A percentile compares a stretch with the other conserved stretches of the same genome.
phyloP scores from a whole-genome alignment of 1,284 basidiomycete species.

The Pterula multifida region DNA sequence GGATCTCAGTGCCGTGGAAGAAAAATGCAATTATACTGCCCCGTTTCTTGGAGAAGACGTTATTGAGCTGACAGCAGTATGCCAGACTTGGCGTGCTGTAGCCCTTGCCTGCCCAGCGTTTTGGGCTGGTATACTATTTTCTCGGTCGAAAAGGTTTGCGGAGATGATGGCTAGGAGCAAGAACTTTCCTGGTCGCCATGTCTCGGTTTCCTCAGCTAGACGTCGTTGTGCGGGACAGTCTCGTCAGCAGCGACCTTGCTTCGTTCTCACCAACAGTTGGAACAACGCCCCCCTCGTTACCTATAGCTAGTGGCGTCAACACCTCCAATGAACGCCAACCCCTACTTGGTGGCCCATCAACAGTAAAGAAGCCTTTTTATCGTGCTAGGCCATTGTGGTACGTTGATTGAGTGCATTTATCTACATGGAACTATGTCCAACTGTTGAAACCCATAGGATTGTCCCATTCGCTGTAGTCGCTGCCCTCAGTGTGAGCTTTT shows the following conservation, averaged over 20 bases:
- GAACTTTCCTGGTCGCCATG: no score
- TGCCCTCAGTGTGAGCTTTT: constrained; percentile 52
- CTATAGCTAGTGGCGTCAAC: constrained; percentile 11
- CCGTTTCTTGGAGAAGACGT: no score
- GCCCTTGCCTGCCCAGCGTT: no score
- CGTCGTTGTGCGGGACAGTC: constrained; percentile 13
- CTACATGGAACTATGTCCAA: no score
- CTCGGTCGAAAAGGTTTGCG: no score
- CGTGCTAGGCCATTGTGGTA: constrained; percentile 53
- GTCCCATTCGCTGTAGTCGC: constrained; percentile 62
- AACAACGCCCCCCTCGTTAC: constrained; percentile 8
- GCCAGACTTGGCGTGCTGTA: no score
- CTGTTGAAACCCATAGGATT: no score
- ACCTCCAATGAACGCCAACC: constrained; percentile 19
- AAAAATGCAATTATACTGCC: no score
- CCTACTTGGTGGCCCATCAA: constrained; percentile 15
- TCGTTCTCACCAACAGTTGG: constrained; percentile 8
- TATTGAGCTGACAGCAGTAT: not conserved
- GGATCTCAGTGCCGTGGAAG: no score
- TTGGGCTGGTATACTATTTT: no score
- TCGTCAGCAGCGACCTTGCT: constrained; percentile 9
- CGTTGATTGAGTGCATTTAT: no score
- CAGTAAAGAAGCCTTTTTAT: constrained; percentile 48
- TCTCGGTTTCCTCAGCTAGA: not conserved
- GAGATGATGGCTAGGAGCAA: no score